A percentile compares a stretch with the other conserved stretches of the same genome.
Evolutionary conservation across 23 red algal genomes (phyloP).

Genomic region (Pyropia yezoensis): DNA sequence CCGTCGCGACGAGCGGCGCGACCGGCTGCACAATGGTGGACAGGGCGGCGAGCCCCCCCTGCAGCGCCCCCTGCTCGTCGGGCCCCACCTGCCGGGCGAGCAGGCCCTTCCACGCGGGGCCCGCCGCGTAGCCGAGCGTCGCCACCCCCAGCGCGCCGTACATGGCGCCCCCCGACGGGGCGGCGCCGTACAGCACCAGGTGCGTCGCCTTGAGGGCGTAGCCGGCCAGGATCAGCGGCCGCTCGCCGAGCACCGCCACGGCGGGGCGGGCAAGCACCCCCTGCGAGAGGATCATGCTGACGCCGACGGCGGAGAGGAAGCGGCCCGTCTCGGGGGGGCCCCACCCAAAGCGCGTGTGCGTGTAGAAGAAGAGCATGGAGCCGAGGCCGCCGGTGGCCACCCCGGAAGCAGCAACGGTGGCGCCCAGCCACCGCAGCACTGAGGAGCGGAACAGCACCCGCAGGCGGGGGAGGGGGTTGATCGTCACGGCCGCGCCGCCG

Average conservation of each 20-base stretch:
- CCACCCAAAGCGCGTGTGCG: constrained; percentile 48
- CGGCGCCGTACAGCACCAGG: constrained; percentile 32
- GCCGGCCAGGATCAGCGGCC: constrained; percentile 18
- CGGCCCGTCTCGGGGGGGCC: constrained; percentile 31
- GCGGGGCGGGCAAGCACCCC: constrained; percentile 26
- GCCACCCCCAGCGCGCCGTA: constrained; percentile 37
- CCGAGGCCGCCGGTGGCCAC: constrained; percentile 38
- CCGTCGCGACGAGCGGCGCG: constrained; percentile 30
- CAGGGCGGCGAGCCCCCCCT: constrained; percentile 43
- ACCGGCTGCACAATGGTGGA: constrained; percentile 38
- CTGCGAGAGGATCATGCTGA: constrained; percentile 42
- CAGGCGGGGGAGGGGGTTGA: constrained; percentile 48
- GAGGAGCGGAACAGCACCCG: constrained; percentile 16
- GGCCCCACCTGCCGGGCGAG: constrained; percentile 30
- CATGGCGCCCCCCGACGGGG: constrained; percentile 7
- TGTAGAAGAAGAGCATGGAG: constrained; percentile 50
- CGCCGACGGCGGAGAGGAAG: constrained; percentile 39
- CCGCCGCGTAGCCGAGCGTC: constrained; percentile 21
- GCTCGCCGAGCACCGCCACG: constrained; percentile 23
- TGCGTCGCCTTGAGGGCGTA: constrained; percentile 9
- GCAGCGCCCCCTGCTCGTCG: constrained; percentile 37
- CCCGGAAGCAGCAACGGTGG: constrained; percentile 4
- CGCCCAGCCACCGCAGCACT: constrained; percentile 31
- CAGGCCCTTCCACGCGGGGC: constrained; percentile 53
- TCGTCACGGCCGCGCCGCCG: constrained; percentile 5